Evolutionary conservation across 2,329 filamentous ascomycete species (phyloP).

Genomic region (Ascosphaera aggregata): DNA sequence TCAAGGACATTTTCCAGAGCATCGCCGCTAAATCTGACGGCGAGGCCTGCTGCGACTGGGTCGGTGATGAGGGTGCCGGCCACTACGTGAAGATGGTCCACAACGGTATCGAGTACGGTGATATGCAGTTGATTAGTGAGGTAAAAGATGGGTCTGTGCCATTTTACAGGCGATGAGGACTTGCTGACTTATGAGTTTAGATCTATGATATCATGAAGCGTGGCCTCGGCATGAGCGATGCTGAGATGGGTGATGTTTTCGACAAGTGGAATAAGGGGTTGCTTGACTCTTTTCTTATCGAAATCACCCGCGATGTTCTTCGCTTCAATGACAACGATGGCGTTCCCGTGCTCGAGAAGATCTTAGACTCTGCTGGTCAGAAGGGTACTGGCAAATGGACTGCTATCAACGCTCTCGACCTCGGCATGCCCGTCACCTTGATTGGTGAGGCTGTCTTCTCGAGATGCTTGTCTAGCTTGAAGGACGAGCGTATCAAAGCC

Average conservation of each 20-base stretch:
- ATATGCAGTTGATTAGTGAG: conserved; percentile 99
- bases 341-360: conserved; percentile 86
- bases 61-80: conserved; percentile 95
- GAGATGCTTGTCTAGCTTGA: conserved; percentile 82
- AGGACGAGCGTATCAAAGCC: conserved; percentile 73
- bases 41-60: conserved; percentile 98
- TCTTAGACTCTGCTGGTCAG: conserved; percentile 92
- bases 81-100: conserved; percentile 99
- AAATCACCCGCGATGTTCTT: conserved; percentile 97
- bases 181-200: conserved; percentile 23
- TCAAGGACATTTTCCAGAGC: conserved; percentile 98
- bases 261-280: conserved; percentile 97
- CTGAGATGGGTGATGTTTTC: conserved; percentile 92
- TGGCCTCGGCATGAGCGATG: conserved; percentile 64
- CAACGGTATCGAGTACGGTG: conserved; percentile 99
- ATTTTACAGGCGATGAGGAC: neutral
- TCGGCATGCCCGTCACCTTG: conserved; percentile 94
- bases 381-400: conserved; percentile 99
- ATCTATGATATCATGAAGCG: conserved; percentile 99
- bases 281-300: conserved; percentile 95
- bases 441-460: conserved; percentile 95
- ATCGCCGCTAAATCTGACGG: conserved; percentile 94
- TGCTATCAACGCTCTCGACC: conserved; percentile 93
- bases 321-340: conserved; percentile 95
- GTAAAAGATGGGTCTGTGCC: conserved; percentile 26